Conservation (phyloP, 306 rosid species). For the Citrullus colocynthis region DNA sequence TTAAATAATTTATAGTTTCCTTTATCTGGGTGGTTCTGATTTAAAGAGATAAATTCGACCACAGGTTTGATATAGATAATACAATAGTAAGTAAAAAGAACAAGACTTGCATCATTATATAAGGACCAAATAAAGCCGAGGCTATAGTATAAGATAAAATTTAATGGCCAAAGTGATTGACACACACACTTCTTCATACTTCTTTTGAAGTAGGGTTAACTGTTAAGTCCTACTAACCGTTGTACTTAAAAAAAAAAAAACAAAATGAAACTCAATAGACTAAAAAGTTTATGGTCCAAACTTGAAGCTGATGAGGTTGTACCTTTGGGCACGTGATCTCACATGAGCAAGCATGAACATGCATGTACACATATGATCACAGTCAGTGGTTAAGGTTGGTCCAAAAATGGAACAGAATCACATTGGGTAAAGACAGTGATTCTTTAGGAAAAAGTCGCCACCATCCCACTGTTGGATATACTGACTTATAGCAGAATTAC, state of each 20-base stretch:
- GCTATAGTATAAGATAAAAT: not conserved
- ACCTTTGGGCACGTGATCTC: slow-evolving; percentile 4
- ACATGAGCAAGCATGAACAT: not conserved
- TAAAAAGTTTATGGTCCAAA: not conserved
- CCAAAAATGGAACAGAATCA: slow-evolving; percentile 6
- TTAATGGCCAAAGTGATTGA: not conserved
- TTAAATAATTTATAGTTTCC: not conserved
- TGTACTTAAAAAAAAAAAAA: too few relatives aligned
- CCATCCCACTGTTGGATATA: not conserved
- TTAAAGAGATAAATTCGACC: not conserved
- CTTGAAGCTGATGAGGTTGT: not conserved
- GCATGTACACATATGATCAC: slow-evolving; percentile 4
- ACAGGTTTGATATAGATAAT: not conserved
- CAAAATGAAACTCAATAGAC: too few relatives aligned
- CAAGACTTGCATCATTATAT: not conserved
- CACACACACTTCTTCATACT: too few relatives aligned
- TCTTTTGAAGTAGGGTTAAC: too few relatives aligned
- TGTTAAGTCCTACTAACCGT: too few relatives aligned
- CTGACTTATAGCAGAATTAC: not conserved
- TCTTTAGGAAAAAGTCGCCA: not conserved
- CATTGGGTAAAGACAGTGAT: not conserved
- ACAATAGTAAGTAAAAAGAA: not conserved
- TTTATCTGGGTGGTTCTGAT: slow-evolving; percentile 3
- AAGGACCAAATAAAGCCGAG: not conserved
- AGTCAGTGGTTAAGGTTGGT: slow-evolving; percentile 2